A percentile compares a stretch with the other conserved stretches of the same genome.
Evolutionary conservation across 441 rosid species (phyloP).

Genomic region (Dalechampia spathulata): DNA sequence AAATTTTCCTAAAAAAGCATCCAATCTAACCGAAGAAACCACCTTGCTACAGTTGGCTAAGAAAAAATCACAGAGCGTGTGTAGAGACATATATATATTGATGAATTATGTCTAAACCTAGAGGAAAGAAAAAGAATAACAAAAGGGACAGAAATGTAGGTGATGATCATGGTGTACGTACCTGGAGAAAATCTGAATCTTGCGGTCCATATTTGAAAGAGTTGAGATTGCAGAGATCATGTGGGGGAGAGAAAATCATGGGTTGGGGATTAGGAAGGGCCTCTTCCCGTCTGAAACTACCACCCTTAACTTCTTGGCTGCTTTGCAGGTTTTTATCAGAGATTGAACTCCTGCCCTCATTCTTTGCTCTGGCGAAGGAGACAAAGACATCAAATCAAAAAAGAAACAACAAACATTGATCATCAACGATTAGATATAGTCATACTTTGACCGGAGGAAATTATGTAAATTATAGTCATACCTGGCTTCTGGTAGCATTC

Average conservation of each 20-base stretch:
- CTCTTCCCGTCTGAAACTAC: slow-evolving; percentile 33
- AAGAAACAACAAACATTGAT: neutral
- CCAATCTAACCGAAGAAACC: too few species aligned
- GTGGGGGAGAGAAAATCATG: slow-evolving; percentile 18
- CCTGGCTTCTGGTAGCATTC: too few species aligned
- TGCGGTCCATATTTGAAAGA: slow-evolving; percentile 21
- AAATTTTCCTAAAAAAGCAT: too few species aligned
- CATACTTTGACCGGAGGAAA: too few species aligned
- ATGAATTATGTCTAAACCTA: too few species aligned
- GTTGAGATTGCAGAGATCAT: slow-evolving; percentile 11
- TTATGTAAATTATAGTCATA: too few species aligned
- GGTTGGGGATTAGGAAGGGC: slow-evolving; percentile 15
- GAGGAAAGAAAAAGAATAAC: neutral
- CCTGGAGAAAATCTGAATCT: slow-evolving; percentile 42
- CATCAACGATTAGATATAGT: too few species aligned
- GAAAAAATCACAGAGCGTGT: too few species aligned
- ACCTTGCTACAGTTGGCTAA: too few species aligned
- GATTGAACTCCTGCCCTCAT: slow-evolving; percentile 45
- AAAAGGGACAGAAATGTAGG: neutral
- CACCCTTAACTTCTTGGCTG: slow-evolving; percentile 28
- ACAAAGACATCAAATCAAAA: neutral
- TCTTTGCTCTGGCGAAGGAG: slow-evolving; percentile 35
- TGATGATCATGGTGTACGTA: slow-evolving; percentile 14
- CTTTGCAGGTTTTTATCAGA: slow-evolving; percentile 40
- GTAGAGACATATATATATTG: too few species aligned